A percentile compares a stretch with the other conserved stretches of the same genome.
These are phyloP conservation scores for Tricholoma flavovirens DNA, from an alignment of 768 basidiomycete species.

Conservation along the genomic window DNA sequence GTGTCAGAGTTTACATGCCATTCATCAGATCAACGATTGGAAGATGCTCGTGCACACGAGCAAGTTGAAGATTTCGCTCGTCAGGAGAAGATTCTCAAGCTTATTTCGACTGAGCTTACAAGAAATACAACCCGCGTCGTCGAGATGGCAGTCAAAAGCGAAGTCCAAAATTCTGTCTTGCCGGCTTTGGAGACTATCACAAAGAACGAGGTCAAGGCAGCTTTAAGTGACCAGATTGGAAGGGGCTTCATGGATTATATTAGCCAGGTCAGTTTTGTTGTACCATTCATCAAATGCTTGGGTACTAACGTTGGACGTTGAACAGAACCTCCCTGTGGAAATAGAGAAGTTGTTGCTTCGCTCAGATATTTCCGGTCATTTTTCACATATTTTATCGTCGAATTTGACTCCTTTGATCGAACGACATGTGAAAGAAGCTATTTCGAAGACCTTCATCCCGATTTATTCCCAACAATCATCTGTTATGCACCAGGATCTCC, in stretches of 20 bases:
- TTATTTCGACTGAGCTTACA: constrained; percentile 82
- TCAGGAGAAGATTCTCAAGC: constrained; percentile 84
- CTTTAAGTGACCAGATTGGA: constrained; percentile 73
- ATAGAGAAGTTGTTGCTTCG: constrained; percentile 74
- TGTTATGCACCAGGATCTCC: constrained; percentile 72
- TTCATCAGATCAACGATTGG: constrained; percentile 68
- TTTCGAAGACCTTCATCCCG: constrained; percentile 69
- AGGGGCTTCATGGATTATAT: constrained; percentile 67
- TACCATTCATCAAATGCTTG: not conserved
- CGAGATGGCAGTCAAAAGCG: constrained; percentile 81
- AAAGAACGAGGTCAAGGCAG: constrained; percentile 71
- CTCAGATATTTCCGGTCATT: constrained; percentile 71
- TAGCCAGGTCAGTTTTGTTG: constrained; percentile 51
- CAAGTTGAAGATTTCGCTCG: constrained; percentile 77
- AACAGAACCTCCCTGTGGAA: constrained; percentile 68
- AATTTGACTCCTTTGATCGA: constrained; percentile 74
- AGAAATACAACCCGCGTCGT: constrained; percentile 87
- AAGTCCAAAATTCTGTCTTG: constrained; percentile 78
- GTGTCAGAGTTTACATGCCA: not conserved
- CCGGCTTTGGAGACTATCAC: constrained; percentile 81
- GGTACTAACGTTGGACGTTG: constrained; percentile 8
- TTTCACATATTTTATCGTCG: constrained; percentile 67
- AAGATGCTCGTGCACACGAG: constrained; percentile 73
- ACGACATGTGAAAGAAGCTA: constrained; percentile 74
- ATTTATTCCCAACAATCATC: constrained; percentile 71